Base-by-base conservation (phyloP, 129 eudicot genomes). In the Calendula officinalis region DNA sequence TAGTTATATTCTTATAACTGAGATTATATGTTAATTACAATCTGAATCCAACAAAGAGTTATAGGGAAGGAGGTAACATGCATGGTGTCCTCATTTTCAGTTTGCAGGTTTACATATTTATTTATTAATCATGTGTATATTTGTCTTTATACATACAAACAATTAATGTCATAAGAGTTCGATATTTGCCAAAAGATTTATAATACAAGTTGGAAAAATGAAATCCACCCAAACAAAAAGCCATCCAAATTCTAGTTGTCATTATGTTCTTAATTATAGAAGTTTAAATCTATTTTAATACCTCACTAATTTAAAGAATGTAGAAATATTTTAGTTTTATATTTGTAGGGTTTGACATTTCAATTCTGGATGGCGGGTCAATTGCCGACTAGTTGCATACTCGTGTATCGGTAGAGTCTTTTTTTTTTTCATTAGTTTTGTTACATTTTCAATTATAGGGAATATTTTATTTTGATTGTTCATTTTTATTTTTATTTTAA, bases 31-130 rank as follows among this genome's bases (percentile, higher is more conserved):
- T 22, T 22, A 22, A 22, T 22, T 22, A 22, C 61, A 52, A 36
- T 60, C 46, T 43, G 17, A 22, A 47, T 41, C 39, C 67, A 66
- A 58, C 67, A 64, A 51, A 40, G 62, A 43, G 74, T 67, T 68
- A 36, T 52, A 6, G 48, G 61, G 80, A 39, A 61, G 70, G 75
- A 75, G 60, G 75, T 62, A 76, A 69, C 75, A 76, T 76, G 80
- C 63, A 38, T 62, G 61, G 59, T 62, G 64, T 51, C 68, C 61
- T 60, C 64, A 51, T 22, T 67, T 22, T 62, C 69, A 67, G 64
- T 64, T 62, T 54, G 75, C 75, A 60, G 55, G 48, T 41, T 69
- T 61, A 17, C 65, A 61, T 33, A 66, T 66, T 34, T 56, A 50
- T 64, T 50, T 50, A 50, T 17, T 50, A 7, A 50, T 50, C 30